These are phyloP conservation scores for Hamamelis virginiana DNA, from an alignment of 164 flowering plant species.

Conservation along the genomic window DNA sequence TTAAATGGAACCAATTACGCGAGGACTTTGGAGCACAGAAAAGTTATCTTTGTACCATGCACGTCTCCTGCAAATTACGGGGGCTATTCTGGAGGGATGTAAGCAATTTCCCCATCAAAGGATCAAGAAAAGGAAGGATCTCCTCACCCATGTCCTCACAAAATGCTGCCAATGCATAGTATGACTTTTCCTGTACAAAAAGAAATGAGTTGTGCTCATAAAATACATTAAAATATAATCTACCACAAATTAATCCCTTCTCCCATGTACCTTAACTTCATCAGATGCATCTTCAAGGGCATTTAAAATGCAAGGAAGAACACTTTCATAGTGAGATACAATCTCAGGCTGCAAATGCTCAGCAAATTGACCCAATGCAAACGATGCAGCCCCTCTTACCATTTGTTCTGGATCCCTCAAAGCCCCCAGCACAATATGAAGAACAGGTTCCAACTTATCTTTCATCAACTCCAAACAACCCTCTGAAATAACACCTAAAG, in stretches of 20 bases:
- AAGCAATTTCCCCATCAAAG: slow-evolving; percentile 83
- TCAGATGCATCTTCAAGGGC: slow-evolving; percentile 85
- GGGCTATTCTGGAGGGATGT: slow-evolving; percentile 83
- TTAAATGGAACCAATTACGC: slow-evolving; percentile 2
- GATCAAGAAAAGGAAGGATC: slow-evolving; percentile 84
- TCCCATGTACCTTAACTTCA: slow-evolving; percentile 74
- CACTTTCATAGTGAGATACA: slow-evolving; percentile 74
- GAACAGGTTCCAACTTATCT: slow-evolving; percentile 68
- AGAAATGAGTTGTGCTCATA: background rate
- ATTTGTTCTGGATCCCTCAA: slow-evolving; percentile 85
- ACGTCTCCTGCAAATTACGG: slow-evolving; percentile 90
- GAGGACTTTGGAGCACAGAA: background rate
- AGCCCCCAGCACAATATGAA: slow-evolving; percentile 75
- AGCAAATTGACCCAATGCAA: slow-evolving; percentile 97
- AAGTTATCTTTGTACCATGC: slow-evolving; percentile 63
- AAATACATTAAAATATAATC: background rate
- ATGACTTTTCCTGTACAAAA: slow-evolving; percentile 85
- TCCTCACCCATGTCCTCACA: slow-evolving; percentile 98
- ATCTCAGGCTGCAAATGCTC: slow-evolving; percentile 96
- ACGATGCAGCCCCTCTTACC: slow-evolving; percentile 97
- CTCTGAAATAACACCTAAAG: slow-evolving; percentile 88
- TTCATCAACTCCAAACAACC: slow-evolving; percentile 88
- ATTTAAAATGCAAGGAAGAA: slow-evolving; percentile 82
- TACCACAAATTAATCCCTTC: background rate
- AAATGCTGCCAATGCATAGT: slow-evolving; percentile 97